phyloP scores from a whole-genome alignment of 176 grass and related monocot genomes.

The Hyparrhenia diplandra region DNA sequence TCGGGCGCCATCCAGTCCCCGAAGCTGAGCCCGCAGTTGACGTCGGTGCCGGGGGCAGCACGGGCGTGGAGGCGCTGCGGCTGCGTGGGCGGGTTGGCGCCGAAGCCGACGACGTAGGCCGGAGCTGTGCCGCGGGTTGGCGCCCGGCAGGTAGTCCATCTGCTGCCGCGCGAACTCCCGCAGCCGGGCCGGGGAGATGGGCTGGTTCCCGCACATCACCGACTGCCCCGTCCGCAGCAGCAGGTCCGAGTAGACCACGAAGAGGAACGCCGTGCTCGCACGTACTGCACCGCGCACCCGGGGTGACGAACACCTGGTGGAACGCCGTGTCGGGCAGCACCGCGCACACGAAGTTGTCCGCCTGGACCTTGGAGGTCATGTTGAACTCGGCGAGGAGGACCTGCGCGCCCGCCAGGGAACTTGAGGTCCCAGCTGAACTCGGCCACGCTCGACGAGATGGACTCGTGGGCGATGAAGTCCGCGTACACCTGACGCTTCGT shows the following conservation, averaged over 20 bases:
- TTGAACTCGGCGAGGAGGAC: conserved; percentile 68
- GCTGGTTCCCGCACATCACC: conserved; percentile 57
- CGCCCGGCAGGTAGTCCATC: conserved; percentile 88
- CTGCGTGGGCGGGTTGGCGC: conserved; percentile 59
- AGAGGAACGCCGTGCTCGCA: conserved; percentile 68
- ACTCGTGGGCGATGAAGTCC: conserved; percentile 68
- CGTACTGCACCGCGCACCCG: conserved; percentile 92
- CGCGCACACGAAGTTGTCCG: conserved; percentile 84
- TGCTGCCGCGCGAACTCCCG: conserved; percentile 79
- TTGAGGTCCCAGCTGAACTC: conserved; percentile 99
- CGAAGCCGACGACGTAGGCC: conserved; percentile 85
- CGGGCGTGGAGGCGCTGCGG: conserved; percentile 71
- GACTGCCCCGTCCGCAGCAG: conserved; percentile 48
- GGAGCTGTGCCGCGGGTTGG: conserved; percentile 65
- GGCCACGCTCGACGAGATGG: conserved; percentile 71
- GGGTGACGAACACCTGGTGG: conserved; percentile 74
- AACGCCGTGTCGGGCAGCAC: conserved; percentile 75
- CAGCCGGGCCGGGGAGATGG: conserved; percentile 40
- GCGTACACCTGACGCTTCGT: conserved; percentile 59
- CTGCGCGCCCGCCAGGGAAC: conserved; percentile 78
- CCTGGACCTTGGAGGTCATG: conserved; percentile 64
- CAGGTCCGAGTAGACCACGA: conserved; percentile 65
- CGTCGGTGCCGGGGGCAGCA: conserved; percentile 9
- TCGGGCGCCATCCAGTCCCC: conserved; percentile 55
- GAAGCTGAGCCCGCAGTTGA: conserved; percentile 86